Evolutionary conservation across 2,329 filamentous ascomycete species (phyloP), one percentile per base, ranked within the genome.

Genomic region (Microdochium paspali): DNA sequence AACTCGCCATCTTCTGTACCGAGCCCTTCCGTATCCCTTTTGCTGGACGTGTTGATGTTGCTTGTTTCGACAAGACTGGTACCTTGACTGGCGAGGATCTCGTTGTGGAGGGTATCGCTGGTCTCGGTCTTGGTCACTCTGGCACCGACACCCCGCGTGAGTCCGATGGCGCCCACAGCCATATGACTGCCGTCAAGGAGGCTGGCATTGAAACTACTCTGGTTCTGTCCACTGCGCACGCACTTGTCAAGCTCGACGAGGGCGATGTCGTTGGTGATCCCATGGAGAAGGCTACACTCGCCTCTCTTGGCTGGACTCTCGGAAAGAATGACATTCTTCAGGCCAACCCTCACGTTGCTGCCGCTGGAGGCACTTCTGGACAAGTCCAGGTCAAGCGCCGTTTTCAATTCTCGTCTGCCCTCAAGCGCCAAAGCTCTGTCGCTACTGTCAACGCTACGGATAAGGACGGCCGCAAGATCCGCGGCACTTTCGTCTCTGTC

Each of bases 21-120:
- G 94, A 98, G 66, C 93, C 93, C 24, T 98, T 98, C 81, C 85
- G 93, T 48, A 98, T 98, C 59, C 94, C 94, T 1, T 97, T 87
- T 58, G 94, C 90, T 55, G 93, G 93, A 26, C 87, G 93, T 53
- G 87, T 98, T 50, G 94, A 98, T 64, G 79, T 98, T 47, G 90
- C 93, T 53, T 98, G 93, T 71, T 98, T 98, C 56, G 93, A 98
- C 69, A 98, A 98, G 75, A 98, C 93, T 12, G 93, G 93, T 55
- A 98, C 93, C 1, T 70, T 98, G 50, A 98, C 93, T 31, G 93
- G 93, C 45, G 93, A 98, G 64, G 91, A 98, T 62, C 74, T 98
- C 40, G 90, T 98, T 10, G 93, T 98, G 20, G 91, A 98, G 63
- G 93, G 93, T 59, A 91, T 98, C 64, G 93, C 93, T 51, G 93